Base-by-base conservation (phyloP, 169 alveolate genomes). In the Eimeria zaria region DNA sequence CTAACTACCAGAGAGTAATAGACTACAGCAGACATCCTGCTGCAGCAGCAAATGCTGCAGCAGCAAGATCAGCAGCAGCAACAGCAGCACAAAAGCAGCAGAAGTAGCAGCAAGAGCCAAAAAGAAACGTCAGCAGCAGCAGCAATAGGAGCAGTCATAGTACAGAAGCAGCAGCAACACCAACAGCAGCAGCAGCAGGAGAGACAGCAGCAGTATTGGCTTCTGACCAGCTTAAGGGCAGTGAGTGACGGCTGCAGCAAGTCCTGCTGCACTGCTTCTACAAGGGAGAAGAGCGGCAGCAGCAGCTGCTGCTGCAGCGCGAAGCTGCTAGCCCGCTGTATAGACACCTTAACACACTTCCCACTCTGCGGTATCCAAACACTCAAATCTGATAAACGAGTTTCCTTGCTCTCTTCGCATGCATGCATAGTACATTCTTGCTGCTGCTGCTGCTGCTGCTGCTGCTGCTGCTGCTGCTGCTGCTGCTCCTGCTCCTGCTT, bases 251-350 rank as follows among this genome's bases (percentile, higher is more conserved):
- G 91, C 71, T 33, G 91, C 74, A 83, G 91, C 62, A 83, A 30
- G 74, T 83, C 91, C 4, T 55, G 55, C 76, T 83, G 91, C 62
- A 83, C 62, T 22, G 91, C 91, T 41, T 83, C 91, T 18, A 83
- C 74, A 41, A 83, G 71, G 55, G 91, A 74, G 33, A 83, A 83
- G 91, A 83, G 91, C 53, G 91, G 91, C 91, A 51, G 74, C 55
- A 83, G 74, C 55, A 83, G 91, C 74, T 83, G 76, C 51, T 83
- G 91, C 91, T 83, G 91, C 91, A 83, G 55, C 55, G 76, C 76
- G 30, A 83, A 83, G 91, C 76, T 51, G 91, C 76, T 83, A 30
- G 91, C 91, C 24, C 33, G 91, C 91, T 83, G 91, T 30, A 83
- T 55, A 33, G 91, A 83, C 91, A 83, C 91, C 74, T 83, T 36